Evolutionary conservation across 2,329 filamentous ascomycete genomes (phyloP), one percentile per base, ranked within the genome.

Genomic region (Ophiocordyceps polyrhachis-furcata): DNA sequence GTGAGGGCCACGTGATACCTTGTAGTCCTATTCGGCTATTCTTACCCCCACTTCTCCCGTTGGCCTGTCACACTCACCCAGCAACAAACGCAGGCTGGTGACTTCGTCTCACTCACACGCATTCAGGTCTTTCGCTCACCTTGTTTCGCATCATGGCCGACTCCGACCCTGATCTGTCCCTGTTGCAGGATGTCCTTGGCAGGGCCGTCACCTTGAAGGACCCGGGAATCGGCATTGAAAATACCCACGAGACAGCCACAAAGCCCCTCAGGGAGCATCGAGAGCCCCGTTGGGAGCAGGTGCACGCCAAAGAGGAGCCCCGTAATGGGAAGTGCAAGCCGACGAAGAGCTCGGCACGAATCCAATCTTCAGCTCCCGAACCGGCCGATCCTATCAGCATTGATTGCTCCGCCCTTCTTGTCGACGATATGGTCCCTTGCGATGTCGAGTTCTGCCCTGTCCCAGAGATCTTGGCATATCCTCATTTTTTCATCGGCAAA

Each of bases 401-500:
- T 23, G 54, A 59, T 45, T 51, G 43, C 40, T 49, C 50, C 7
- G 35, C 32, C 2, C 58, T 61, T 40, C 45, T 41, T 4, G 44
- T 49, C 8, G 58, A 56, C 1, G 49, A 61, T 20, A 43, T 50
- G 2, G 6, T 23, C 21, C 21, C 43, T 55, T 5, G 48, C 51
- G 2, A 43, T 54, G 12, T 61, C 15, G 43, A 45, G 1, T 72
- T 79, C 49, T 66, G 65, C 37, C 63, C 73, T 0, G 76, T 71
- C 66, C 62, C 63, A 21, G 61, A 74, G 0, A 60, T 84, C 21
- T 58, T 63, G 23, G 67, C 65, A 19, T 86, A 80, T 52, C 74
- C 76, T 0, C 68, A 72, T 49, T 66, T 61, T 45, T 83, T 72
- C 55, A 71, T 79, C 40, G 69, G 71, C 45, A 68, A 67, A 47